phyloP scores from a whole-genome alignment of 2,329 filamentous ascomycete genomes.

The Lecanicillium sp. region DNA sequence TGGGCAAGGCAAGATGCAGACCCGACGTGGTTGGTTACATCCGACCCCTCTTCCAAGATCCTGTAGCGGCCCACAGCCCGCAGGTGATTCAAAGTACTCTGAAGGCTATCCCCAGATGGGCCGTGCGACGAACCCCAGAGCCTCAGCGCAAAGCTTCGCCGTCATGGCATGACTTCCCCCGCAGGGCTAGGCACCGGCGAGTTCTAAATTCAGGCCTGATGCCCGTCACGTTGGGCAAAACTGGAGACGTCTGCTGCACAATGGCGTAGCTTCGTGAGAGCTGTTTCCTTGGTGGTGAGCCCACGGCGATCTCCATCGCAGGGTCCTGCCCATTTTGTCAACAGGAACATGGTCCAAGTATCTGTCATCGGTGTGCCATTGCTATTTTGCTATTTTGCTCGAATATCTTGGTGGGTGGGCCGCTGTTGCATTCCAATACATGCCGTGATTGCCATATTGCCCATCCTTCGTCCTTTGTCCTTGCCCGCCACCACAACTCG shows the following conservation, averaged over 20 bases:
- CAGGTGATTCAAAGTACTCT: neutral
- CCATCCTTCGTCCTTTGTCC: neutral
- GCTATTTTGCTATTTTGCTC: too few relatives aligned
- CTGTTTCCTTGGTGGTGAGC: slow-evolving; percentile 6
- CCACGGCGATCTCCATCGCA: slow-evolving; percentile 5
- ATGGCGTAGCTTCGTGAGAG: slow-evolving; percentile 2
- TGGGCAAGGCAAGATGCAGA: neutral
- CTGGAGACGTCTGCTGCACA: slow-evolving; percentile 4
- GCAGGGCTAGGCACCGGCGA: neutral
- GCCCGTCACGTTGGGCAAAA: neutral
- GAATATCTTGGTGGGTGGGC: too few relatives aligned
- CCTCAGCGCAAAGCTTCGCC: neutral
- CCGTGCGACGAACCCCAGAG: slow-evolving; percentile 10
- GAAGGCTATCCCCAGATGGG: slow-evolving; percentile 4
- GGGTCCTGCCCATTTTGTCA: slow-evolving; percentile 10
- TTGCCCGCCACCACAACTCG: neutral
- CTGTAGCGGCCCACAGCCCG: neutral
- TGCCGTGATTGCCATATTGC: neutral
- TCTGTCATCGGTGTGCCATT: too few relatives aligned
- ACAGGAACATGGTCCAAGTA: too few relatives aligned
- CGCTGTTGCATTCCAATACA: neutral
- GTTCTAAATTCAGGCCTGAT: neutral
- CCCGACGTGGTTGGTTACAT: neutral
- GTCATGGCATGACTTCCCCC: neutral
- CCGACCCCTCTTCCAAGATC: slow-evolving; percentile 16